phyloP scores from a whole-genome alignment of 1,284 basidiomycete genomes.

The Mycena sp. region DNA sequence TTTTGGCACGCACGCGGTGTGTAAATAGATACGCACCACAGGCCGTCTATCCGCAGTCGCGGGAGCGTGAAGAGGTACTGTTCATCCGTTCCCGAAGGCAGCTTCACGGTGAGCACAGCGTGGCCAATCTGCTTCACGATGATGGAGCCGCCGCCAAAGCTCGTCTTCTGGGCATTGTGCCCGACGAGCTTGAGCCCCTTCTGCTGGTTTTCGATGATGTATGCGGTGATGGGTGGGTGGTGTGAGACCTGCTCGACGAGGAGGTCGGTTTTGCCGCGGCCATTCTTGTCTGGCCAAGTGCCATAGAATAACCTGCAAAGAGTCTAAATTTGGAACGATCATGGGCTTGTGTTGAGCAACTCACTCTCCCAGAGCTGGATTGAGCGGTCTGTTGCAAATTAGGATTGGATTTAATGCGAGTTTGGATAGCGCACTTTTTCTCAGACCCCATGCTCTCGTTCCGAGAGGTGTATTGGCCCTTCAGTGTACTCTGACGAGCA shows the following conservation, averaged over 20 bases:
- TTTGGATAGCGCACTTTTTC: slow-evolving; percentile 79
- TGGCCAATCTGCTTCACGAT: slow-evolving; percentile 97
- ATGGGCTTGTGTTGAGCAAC: slow-evolving; percentile 40
- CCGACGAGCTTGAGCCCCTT: slow-evolving; percentile 88
- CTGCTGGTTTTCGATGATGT: slow-evolving; percentile 84
- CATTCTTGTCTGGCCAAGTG: slow-evolving; percentile 83
- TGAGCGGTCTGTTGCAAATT: slow-evolving; percentile 75
- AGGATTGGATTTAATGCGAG: slow-evolving; percentile 18
- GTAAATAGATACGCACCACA: slow-evolving; percentile 47
- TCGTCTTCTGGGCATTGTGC: slow-evolving; percentile 97
- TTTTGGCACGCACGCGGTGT: background rate
- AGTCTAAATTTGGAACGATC: background rate
- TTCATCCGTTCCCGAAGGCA: slow-evolving; percentile 67
- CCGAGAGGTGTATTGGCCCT: slow-evolving; percentile 93
- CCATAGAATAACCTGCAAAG: slow-evolving; percentile 86
- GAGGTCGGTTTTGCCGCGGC: slow-evolving; percentile 86
- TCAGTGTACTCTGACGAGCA: slow-evolving; percentile 77
- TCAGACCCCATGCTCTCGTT: slow-evolving; percentile 96
- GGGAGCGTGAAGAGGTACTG: slow-evolving; percentile 94
- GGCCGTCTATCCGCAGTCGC: slow-evolving; percentile 70
- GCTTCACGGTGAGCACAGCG: slow-evolving; percentile 80
- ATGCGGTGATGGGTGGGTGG: slow-evolving; percentile 91
- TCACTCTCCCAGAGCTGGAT: slow-evolving; percentile 94
- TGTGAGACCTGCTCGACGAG: slow-evolving; percentile 98
- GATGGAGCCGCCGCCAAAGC: slow-evolving; percentile 83